Conservation (phyloP, 441 rosid species). For the Gossypium davidsonii region DNA sequence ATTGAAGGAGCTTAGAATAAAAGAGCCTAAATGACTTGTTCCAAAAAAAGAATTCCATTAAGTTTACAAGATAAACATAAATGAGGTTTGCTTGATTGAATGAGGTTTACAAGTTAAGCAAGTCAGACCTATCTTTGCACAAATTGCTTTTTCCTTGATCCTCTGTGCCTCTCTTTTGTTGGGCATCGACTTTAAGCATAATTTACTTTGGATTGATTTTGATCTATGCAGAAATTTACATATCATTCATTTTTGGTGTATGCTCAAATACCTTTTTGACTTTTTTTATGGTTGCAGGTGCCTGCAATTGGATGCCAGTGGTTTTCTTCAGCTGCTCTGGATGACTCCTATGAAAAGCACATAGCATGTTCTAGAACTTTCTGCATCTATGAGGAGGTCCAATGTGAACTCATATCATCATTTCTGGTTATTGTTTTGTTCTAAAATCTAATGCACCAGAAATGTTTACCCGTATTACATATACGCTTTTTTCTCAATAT, state of each 20-base stretch:
- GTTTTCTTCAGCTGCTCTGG: constrained; percentile 51
- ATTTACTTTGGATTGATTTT: not conserved
- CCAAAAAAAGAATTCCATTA: not conserved
- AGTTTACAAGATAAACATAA: not conserved
- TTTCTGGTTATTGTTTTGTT: not conserved
- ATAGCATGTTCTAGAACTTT: constrained; percentile 78
- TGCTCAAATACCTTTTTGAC: constrained; percentile 2
- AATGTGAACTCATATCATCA: not conserved
- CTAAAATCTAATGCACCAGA: not conserved
- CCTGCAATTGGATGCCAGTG: constrained; percentile 76
- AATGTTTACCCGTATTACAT: not conserved
- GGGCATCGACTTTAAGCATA: not conserved
- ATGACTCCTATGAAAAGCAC: constrained; percentile 39
- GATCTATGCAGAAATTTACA: not conserved
- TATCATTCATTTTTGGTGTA: not conserved
- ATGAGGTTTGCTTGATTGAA: not conserved
- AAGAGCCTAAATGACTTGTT: not conserved
- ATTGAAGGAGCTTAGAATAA: not conserved
- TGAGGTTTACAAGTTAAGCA: too few relatives aligned
- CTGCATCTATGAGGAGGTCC: constrained; percentile 78
- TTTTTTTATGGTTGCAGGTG: constrained; percentile 33
- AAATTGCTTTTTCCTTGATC: not conserved
- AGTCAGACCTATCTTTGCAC: not conserved
- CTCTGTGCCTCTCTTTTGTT: not conserved
- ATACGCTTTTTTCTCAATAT: not conserved